Conservation (phyloP, 768 basidiomycete species). For the Mycena capillaripes region DNA sequence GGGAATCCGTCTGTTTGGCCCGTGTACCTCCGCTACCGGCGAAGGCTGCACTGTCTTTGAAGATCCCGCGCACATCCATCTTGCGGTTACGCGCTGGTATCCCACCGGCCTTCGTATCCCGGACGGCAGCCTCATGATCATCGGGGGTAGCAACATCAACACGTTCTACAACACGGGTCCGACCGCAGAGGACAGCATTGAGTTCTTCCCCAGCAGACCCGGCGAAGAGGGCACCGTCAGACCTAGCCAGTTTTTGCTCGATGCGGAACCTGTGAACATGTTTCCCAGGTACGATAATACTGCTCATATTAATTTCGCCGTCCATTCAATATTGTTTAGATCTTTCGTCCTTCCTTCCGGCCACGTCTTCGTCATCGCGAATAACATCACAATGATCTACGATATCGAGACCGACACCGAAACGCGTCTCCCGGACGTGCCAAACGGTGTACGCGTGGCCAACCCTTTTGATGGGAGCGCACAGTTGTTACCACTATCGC, state of each 20-base stretch:
- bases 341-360: conserved; percentile 67
- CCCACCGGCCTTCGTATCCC: conserved; percentile 39
- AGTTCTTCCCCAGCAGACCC: conserved; percentile 40
- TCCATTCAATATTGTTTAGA: conserved; percentile 40
- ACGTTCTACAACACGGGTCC: conserved; percentile 34
- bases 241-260: conserved; percentile 36
- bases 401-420: conserved; percentile 55
- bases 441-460: conserved; percentile 71
- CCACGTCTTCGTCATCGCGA: conserved; percentile 67
- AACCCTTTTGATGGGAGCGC: conserved; percentile 73
- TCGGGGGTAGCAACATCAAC: conserved; percentile 55
- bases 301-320: conserved; percentile 44
- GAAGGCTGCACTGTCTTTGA: conserved; percentile 42
- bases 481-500: conserved; percentile 65
- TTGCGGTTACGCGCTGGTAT: conserved; percentile 41
- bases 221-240: conserved; percentile 33
- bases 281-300: conserved; percentile 35
- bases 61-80: conserved; percentile 38
- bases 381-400: conserved; percentile 57
- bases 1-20: conserved; percentile 42
- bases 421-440: conserved; percentile 61
- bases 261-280: conserved; percentile 37
- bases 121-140: conserved; percentile 40
- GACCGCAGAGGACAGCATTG: conserved; percentile 31
- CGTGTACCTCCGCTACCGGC: conserved; percentile 40